These are phyloP conservation scores for Candolleomyces eurysporus DNA, from an alignment of 768 basidiomycete genomes.

Conservation along the genomic window DNA sequence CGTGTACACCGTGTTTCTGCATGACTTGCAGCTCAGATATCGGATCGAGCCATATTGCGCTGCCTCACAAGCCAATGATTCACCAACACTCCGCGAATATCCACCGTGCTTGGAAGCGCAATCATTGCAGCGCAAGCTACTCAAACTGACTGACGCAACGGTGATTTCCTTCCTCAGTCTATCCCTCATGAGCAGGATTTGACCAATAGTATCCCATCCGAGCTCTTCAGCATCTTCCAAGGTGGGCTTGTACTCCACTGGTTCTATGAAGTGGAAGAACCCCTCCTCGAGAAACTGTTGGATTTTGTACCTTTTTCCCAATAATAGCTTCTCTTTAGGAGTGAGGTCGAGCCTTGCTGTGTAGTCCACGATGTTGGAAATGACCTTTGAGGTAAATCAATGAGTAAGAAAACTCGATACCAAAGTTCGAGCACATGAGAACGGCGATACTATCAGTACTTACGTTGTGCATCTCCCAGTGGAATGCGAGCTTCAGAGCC, in stretches of 20 bases:
- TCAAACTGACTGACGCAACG: too few species aligned
- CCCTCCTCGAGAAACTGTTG: not conserved
- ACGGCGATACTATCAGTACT: not conserved
- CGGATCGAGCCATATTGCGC: too few species aligned
- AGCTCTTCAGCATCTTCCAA: not conserved
- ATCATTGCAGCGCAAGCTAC: too few species aligned
- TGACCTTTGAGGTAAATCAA: not conserved
- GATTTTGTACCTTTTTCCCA: not conserved
- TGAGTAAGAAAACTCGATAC: not conserved
- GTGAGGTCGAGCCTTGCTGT: not conserved
- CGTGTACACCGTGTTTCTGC: too few species aligned
- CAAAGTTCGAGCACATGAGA: too few species aligned
- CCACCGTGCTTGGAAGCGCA: too few species aligned
- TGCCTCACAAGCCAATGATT: too few species aligned
- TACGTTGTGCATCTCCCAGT: not conserved
- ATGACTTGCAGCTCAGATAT: too few species aligned
- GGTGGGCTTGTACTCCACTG: not conserved
- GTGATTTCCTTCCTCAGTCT: too few species aligned
- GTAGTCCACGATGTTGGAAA: not conserved
- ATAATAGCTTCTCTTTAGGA: not conserved
- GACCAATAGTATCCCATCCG: not conserved
- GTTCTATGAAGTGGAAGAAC: not conserved
- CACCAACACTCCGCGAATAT: too few species aligned
- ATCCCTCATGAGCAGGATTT: not conserved
- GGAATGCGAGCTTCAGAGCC: not conserved